Conservation (phyloP, 768 basidiomycete genomes). For the Lentinula edodes region DNA sequence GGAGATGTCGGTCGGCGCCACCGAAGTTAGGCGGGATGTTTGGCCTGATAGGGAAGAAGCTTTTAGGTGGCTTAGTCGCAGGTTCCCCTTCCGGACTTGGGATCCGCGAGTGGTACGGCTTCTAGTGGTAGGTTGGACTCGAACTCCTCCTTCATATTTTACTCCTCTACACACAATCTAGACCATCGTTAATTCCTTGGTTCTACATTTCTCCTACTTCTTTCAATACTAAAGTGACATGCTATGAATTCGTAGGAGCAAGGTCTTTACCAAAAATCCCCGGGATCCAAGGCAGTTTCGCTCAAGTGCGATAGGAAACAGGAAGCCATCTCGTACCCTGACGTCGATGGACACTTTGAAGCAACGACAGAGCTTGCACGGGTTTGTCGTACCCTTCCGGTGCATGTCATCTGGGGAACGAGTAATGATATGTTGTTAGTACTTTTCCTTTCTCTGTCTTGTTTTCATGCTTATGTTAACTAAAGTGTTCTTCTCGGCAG, state of each 20-base stretch:
- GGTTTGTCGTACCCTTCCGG: conserved; percentile 28
- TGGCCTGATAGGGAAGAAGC: conserved; percentile 40
- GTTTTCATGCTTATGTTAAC: background rate
- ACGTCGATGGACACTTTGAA: conserved; percentile 39
- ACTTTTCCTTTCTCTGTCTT: conserved; percentile 1
- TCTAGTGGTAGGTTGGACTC: conserved; percentile 27
- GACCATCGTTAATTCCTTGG: background rate
- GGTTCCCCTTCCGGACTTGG: conserved; percentile 43
- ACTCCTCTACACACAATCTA: background rate
- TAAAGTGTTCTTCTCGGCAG: conserved; percentile 17
- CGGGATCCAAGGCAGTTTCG: conserved; percentile 16
- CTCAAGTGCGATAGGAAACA: conserved; percentile 41
- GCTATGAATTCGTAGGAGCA: conserved; percentile 9
- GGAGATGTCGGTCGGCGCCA: conserved; percentile 29
- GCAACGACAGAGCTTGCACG: conserved; percentile 26
- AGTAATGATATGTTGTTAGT: conserved; percentile 40
- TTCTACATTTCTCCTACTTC: background rate
- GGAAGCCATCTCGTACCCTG: conserved; percentile 41
- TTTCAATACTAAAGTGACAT: background rate
- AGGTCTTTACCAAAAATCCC: conserved; percentile 10
- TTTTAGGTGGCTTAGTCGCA: conserved; percentile 33
- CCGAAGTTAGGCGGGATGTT: conserved; percentile 29
- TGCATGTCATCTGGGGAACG: conserved; percentile 46
- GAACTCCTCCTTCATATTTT: background rate
- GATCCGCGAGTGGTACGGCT: conserved; percentile 32